phyloP scores from a whole-genome alignment of 306 rosid genomes.

The Vigna hirtella region DNA sequence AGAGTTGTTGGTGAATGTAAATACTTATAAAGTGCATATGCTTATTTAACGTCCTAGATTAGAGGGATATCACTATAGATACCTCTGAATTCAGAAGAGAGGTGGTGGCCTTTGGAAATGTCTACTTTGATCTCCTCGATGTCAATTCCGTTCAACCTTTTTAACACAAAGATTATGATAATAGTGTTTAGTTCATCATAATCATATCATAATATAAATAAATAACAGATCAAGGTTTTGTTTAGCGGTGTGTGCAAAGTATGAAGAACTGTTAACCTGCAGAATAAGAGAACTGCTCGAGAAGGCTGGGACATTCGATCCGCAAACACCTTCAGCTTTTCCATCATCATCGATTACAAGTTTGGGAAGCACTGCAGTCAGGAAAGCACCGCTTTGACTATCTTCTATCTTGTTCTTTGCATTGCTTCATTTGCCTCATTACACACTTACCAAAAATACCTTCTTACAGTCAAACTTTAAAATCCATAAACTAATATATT shows the following conservation, averaged over 20 bases:
- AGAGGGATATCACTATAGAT: not conserved
- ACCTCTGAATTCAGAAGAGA: slow-evolving; percentile 71
- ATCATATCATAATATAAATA: not conserved
- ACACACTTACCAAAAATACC: not conserved
- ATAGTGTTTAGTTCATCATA: not conserved
- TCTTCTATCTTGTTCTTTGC: not conserved
- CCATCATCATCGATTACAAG: slow-evolving; percentile 28
- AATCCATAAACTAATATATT: slow-evolving; percentile 2
- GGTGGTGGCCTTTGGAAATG: slow-evolving; percentile 68
- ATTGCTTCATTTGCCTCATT: not conserved
- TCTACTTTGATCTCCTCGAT: slow-evolving; percentile 70
- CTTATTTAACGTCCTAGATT: too few species aligned
- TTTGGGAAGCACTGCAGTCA: not conserved
- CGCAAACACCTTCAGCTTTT: slow-evolving; percentile 70
- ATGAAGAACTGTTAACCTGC: slow-evolving; percentile 60
- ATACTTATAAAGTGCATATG: not conserved
- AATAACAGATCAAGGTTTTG: not conserved
- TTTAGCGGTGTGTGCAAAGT: not conserved
- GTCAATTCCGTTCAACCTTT: slow-evolving; percentile 67
- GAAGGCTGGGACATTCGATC: slow-evolving; percentile 91
- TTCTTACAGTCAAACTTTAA: not conserved
- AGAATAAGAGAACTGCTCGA: slow-evolving; percentile 82
- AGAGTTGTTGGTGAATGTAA: not conserved
- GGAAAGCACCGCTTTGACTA: not conserved
- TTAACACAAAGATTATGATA: not conserved